Evolutionary conservation across 139 green algal genomes (phyloP), one percentile per base, ranked within the genome.

Genomic region (Chlorella sorokiniana): DNA sequence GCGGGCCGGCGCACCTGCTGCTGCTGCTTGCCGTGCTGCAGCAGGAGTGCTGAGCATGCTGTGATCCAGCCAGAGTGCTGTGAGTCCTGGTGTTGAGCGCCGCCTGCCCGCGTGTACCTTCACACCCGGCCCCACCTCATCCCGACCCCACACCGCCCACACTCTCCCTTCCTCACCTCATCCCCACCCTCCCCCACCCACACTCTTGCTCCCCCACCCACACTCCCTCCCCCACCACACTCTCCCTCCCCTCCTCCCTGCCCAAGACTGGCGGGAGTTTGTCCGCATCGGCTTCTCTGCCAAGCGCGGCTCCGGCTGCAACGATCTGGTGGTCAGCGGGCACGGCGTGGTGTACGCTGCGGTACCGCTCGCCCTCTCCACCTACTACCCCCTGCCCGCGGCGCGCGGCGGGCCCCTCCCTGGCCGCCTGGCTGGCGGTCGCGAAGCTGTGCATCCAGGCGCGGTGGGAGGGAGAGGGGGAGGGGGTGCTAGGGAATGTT

Each of bases 271-370:
- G 67, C 86, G 78, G 79, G 91, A 88, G 23, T 93, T 92, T 52
- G 45, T 91, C 2, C 33, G 33, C 29, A 70, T 89, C 25, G 90
- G 88, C 29, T 90, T 97, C 64, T 84, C 70, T 54, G 25, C 88
- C 76, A 88, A 90, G 86, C 72, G 89, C 0, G 91, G 90, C 41
- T 92, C 87, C 54, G 93, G 93, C 40, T 96, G 93, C 80, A 97
- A 97, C 77, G 93, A 97, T 76, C 85, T 97, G 0, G 87, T 96
- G 4, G 90, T 94, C 61, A 89, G 79, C 44, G 91, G 92, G 11
- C 92, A 95, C 73, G 87, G 84, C 42, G 91, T 89, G 3, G 93
- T 96, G 61, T 96, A 93, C 81, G 83, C 82, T 2, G 59, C 91
- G 9, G 89, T 90, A 1, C 90, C 90, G 0, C 81, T 95, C 20